Evolutionary conservation across 257 asterid species (phyloP).

Genomic region (Gentiana dahurica): DNA sequence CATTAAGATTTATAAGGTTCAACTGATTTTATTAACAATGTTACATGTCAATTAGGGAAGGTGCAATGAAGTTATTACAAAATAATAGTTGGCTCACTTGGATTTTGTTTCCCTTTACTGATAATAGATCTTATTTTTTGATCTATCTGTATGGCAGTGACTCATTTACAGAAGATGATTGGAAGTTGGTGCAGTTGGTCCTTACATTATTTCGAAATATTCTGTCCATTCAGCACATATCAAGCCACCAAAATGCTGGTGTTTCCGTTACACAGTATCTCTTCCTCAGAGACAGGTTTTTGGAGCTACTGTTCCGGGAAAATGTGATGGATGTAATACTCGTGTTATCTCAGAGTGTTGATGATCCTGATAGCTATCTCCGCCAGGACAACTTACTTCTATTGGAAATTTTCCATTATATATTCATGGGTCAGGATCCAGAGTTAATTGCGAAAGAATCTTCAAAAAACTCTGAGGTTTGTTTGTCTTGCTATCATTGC

Average conservation of each 20-base stretch:
- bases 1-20: too few relatives aligned
- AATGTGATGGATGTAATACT: conserved; percentile 86
- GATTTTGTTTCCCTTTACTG: conserved; percentile 4
- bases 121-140: conserved; percentile 1
- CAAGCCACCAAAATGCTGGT: conserved; percentile 68
- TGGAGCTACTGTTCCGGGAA: conserved; percentile 68
- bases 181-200: conserved; percentile 93
- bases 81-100: neutral
- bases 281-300: conserved; percentile 63
- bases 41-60: too few relatives aligned
- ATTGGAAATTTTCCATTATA: conserved; percentile 62
- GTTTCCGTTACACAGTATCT: conserved; percentile 61
- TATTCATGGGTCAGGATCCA: conserved; percentile 84
- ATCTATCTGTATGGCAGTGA: conserved; percentile 42
- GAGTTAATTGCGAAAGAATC: conserved; percentile 57
- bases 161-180: conserved; percentile 84
- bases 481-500: conserved; percentile 8
- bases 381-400: conserved; percentile 89
- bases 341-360: conserved; percentile 69
- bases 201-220: conserved; percentile 79
- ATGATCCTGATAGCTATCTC: conserved; percentile 58
- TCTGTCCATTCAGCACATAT: conserved; percentile 82
- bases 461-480: conserved; percentile 57
- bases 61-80: too few relatives aligned
- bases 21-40: too few relatives aligned